Base-by-base conservation (phyloP, 2,329 filamentous ascomycete species). In the Monosporascus sp. region DNA sequence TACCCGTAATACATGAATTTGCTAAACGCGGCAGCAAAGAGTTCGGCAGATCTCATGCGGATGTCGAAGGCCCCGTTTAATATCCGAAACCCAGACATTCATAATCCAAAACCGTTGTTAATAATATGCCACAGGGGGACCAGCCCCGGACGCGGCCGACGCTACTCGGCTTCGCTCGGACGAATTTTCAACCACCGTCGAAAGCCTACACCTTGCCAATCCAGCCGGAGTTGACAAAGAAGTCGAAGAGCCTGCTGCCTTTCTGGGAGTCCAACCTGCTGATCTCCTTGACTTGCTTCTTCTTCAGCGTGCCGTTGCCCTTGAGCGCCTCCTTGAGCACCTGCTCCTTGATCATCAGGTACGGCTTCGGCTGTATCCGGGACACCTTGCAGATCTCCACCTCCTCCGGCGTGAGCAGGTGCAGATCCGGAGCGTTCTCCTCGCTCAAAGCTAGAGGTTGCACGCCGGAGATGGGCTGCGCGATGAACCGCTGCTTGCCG, bases 191-290 rank as follows among this genome's bases (percentile, higher is more conserved):
- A 14, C 31, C 9, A 5, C 9, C 27, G 17, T 47, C 20, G 14
- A 19, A 19, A n/a, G 20, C n/a, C 53, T 71, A 95, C 26, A 86
- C 88, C 76, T 95, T 94, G 34, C 86, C 88, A 56, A 97, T 86
- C 91, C 93, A 97, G 3, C 93, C 94, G 52, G 86, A 86, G 67
- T 91, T 90, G 58, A 96, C 89, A 74, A 97, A 92, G 69, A 97
- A 97, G 70, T 97, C 94, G 72, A 93, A 97, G 54, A 97, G 84
- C 60, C 90, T 82, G 19, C 88, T 86, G 0, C 89, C 87, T 70
- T 97, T 97, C 59, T 88, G 88, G 9, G 85, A 83, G 65, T 97
- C 93, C 50, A 97, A 81, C 68, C 85, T 73, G 66, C 88, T 92
- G 26, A 97, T 86, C 66, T 95, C 89, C 67, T 87, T 89, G 2